Conservation (phyloP, 345 rosid genomes). For the Aegle marmelos region DNA sequence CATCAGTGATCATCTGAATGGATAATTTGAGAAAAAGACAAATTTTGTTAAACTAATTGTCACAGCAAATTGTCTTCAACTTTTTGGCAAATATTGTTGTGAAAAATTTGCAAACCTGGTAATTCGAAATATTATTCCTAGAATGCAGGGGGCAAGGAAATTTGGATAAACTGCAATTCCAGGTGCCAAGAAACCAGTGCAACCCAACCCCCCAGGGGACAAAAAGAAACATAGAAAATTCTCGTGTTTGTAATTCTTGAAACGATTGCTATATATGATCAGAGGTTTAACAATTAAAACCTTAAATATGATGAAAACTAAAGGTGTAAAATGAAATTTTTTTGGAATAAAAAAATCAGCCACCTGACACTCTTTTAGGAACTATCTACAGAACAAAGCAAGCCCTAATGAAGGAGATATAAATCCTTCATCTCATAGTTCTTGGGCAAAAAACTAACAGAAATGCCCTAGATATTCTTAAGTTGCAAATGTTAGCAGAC, state of each 20-base stretch:
- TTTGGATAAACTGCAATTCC: not conserved
- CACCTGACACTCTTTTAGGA: not conserved
- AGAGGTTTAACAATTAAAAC: not conserved
- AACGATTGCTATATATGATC: not conserved
- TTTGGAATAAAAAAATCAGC: not conserved
- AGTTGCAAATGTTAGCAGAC: not conserved
- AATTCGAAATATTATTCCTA: not conserved
- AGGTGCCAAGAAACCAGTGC: not conserved
- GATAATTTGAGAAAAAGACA: not conserved
- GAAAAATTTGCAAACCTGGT: not conserved
- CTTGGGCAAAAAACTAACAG: not conserved
- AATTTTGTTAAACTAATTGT: not conserved
- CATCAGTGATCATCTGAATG: not conserved
- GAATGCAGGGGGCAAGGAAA: not conserved
- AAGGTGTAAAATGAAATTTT: not conserved
- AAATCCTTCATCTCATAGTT: not conserved
- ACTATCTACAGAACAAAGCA: not conserved
- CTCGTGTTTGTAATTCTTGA: not conserved
- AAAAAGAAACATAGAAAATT: not conserved
- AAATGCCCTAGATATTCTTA: not conserved
- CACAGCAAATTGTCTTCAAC: not conserved
- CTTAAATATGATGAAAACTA: not conserved
- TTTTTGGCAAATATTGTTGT: not conserved
- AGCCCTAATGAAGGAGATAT: not conserved
- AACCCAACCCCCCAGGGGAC: not conserved